A percentile compares a stretch with the other conserved stretches of the same genome.
Evolutionary conservation across 2,329 filamentous ascomycete genomes (phyloP).

Genomic region (Fusarium pseudoanthophilum): DNA sequence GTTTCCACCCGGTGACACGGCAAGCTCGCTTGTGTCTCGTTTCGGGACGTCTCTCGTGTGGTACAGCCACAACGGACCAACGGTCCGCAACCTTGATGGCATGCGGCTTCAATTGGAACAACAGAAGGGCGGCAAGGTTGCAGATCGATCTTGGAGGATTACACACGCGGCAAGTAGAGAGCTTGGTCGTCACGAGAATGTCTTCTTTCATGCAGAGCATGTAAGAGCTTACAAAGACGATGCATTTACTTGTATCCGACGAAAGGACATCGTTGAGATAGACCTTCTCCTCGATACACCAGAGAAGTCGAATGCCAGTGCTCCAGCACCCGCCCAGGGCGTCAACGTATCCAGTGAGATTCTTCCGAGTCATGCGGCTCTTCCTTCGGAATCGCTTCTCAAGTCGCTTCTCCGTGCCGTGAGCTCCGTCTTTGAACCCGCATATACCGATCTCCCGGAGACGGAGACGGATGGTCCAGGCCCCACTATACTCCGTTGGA

Average conservation of each 20-base stretch:
- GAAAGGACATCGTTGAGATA: slow-evolving; percentile 78
- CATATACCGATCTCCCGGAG: slow-evolving; percentile 46
- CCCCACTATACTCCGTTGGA: slow-evolving; percentile 59
- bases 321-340: slow-evolving; percentile 24
- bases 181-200: slow-evolving; percentile 86
- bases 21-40: slow-evolving; percentile 48
- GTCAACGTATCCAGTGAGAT: slow-evolving; percentile 30
- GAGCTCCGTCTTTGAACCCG: slow-evolving; percentile 56
- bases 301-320: slow-evolving; percentile 42
- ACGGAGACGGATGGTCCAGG: slow-evolving; percentile 45
- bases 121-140: slow-evolving; percentile 60
- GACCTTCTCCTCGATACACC: slow-evolving; percentile 63
- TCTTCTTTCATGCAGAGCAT: slow-evolving; percentile 81
- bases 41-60: slow-evolving; percentile 50
- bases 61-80: slow-evolving; percentile 54
- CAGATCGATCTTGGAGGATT: slow-evolving; percentile 71
- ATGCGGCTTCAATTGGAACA: slow-evolving; percentile 74
- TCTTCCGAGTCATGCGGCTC: slow-evolving; percentile 12
- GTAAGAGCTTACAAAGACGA: slow-evolving; percentile 83
- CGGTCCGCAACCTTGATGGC: slow-evolving; percentile 64
- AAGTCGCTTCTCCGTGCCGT: slow-evolving; percentile 60
- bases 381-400: slow-evolving; percentile 55
- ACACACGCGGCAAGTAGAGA: slow-evolving; percentile 83
- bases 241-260: slow-evolving; percentile 82
- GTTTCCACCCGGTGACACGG: slow-evolving; percentile 62